A percentile compares a stretch with the other conserved stretches of the same genome.
phyloP scores from a whole-genome alignment of 257 asterid genomes.

The Datura wrightii region DNA sequence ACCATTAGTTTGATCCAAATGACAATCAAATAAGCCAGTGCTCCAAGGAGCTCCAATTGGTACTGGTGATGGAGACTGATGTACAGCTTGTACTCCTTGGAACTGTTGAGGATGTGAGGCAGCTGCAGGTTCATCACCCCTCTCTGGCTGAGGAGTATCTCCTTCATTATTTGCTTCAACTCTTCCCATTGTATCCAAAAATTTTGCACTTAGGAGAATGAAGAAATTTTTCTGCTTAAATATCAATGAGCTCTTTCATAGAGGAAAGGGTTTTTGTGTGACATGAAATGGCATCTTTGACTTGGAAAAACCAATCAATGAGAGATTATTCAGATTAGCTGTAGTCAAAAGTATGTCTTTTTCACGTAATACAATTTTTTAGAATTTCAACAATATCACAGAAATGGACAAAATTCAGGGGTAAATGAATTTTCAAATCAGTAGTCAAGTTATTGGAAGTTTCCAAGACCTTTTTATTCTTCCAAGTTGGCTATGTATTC shows the following conservation, averaged over 20 bases:
- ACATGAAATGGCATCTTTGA: conserved; percentile 24
- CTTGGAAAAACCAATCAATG: not conserved
- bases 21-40: conserved; percentile 48
- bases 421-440: not conserved
- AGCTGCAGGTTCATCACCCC: not conserved
- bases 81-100: conserved; percentile 2
- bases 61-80: not conserved
- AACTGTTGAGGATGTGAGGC: conserved; percentile 32
- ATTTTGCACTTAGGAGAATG: not conserved
- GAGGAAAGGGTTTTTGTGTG: not conserved
- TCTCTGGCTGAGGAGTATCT: conserved; percentile 16
- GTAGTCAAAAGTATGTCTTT: not conserved
- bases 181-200: conserved; percentile 34
- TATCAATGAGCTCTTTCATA: not conserved
- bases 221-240: not conserved
- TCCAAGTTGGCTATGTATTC: not conserved
- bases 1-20: conserved; percentile 43
- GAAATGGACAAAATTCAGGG: not conserved
- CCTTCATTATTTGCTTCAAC: conserved; percentile 27
- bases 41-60: conserved; percentile 44
- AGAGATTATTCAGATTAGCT: not conserved
- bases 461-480: not conserved
- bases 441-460: not conserved
- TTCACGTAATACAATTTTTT: not conserved
- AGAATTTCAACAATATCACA: not conserved